Evolutionary conservation across 2,329 filamentous ascomycete species (phyloP).

Genomic region (Lomentospora prolificans): DNA sequence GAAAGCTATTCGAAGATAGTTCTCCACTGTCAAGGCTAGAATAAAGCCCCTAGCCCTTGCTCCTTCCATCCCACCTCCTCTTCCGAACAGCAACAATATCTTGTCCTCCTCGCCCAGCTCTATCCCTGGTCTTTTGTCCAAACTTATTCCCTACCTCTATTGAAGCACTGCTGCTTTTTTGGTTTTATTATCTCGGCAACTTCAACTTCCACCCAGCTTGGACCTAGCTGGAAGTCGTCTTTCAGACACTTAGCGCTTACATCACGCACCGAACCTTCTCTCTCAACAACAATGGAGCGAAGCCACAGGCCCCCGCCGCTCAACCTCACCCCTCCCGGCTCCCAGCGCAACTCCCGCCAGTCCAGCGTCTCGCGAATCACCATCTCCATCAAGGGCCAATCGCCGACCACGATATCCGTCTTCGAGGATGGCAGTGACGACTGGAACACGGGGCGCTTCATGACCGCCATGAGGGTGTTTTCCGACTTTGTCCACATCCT

Average conservation of each 20-base stretch:
- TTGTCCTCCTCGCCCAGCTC: background rate
- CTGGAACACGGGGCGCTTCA: background rate
- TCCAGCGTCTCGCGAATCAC: slow-evolving; percentile 7
- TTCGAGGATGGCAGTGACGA: slow-evolving; percentile 3
- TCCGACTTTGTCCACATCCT: slow-evolving; percentile 22
- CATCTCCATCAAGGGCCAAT: slow-evolving; percentile 5
- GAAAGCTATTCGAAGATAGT: no score
- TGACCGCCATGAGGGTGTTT: slow-evolving; percentile 17
- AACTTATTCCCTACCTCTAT: no score
- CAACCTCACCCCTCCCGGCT: slow-evolving; percentile 20
- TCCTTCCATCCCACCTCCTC: background rate
- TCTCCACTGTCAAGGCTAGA: background rate
- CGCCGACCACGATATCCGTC: slow-evolving; percentile 8
- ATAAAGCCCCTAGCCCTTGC: background rate
- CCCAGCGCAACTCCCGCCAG: slow-evolving; percentile 6
- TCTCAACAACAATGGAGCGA: slow-evolving; percentile 17
- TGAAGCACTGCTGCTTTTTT: no score
- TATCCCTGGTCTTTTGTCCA: background rate
- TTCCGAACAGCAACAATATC: background rate
- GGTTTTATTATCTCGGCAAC: no score
- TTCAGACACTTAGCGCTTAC: background rate
- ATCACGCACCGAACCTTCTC: background rate
- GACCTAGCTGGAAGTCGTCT: no score
- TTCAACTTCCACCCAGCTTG: background rate
- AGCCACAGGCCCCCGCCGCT: slow-evolving; percentile 21